Conservation (phyloP, 169 alveolate species). For the Eimeria tenella region DNA sequence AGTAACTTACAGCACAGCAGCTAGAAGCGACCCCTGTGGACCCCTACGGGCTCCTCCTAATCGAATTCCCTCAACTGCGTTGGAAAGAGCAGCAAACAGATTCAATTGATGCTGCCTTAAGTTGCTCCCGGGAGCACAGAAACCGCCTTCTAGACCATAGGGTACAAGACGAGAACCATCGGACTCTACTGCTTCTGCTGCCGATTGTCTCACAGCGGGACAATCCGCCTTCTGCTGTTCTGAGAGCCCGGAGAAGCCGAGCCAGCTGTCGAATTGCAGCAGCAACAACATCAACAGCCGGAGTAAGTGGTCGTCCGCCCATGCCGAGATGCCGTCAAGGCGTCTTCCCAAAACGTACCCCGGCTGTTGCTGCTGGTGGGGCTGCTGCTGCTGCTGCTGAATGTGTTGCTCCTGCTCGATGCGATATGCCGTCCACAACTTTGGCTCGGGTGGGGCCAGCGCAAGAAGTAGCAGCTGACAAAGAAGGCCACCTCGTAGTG, state of each 20-base stretch:
- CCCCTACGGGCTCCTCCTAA: constrained; percentile 36
- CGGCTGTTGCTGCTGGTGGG: constrained; percentile 45
- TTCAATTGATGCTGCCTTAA: constrained; percentile 48
- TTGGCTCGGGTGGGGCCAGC: constrained; percentile 8
- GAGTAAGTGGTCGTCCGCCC: constrained; percentile 70
- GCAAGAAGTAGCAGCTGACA: constrained; percentile 17
- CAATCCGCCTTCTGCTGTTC: constrained; percentile 23
- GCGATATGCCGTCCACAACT: constrained; percentile 26
- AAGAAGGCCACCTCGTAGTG: constrained; percentile 54
- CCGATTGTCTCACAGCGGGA: background rate
- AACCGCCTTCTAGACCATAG: constrained; percentile 41
- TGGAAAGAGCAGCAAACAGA: constrained; percentile 27
- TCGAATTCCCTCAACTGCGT: constrained; percentile 44
- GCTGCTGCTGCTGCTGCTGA: constrained; percentile 51
- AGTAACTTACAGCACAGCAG: constrained; percentile 25
- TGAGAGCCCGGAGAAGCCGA: constrained; percentile 28
- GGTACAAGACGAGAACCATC: constrained; percentile 6
- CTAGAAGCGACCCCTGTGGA: constrained; percentile 54
- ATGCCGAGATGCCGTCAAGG: constrained; percentile 27
- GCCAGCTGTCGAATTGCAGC: constrained; percentile 69
- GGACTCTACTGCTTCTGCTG: constrained; percentile 39
- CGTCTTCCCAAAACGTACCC: constrained; percentile 8
- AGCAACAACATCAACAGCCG: constrained; percentile 61
- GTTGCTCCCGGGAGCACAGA: constrained; percentile 59
- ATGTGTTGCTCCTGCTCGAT: constrained; percentile 11